phyloP scores from a whole-genome alignment of 139 green algal genomes.

The Mesostigma viride region DNA sequence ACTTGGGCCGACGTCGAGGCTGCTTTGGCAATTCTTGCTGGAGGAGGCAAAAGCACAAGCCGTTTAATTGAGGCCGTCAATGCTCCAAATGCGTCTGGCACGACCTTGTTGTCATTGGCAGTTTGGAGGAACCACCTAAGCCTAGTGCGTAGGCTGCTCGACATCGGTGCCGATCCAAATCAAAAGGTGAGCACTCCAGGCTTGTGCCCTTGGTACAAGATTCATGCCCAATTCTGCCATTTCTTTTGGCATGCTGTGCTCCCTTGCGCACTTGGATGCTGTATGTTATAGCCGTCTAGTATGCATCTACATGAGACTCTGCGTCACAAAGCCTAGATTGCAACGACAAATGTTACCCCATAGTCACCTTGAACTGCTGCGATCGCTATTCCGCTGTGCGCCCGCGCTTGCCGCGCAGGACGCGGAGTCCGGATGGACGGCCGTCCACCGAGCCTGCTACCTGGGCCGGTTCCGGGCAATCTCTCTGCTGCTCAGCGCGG shows the following conservation, averaged over 20 bases:
- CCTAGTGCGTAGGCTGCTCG: slow-evolving; percentile 19
- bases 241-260: background rate
- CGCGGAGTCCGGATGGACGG: slow-evolving; percentile 43
- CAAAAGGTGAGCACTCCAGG: slow-evolving; percentile 8
- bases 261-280: background rate
- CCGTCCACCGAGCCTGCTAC: slow-evolving; percentile 78
- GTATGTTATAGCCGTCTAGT: background rate
- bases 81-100: background rate
- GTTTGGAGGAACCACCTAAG: slow-evolving; percentile 30
- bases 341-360: background rate
- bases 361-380: background rate
- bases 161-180: slow-evolving; percentile 21
- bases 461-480: slow-evolving; percentile 60
- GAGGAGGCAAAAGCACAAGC: too few relatives aligned
- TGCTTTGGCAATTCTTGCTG: too few relatives aligned
- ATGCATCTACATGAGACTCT: background rate
- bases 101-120: slow-evolving; percentile 29
- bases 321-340: background rate
- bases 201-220: background rate
- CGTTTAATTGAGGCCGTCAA: too few relatives aligned
- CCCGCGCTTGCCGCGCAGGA: slow-evolving; percentile 15
- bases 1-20: too few relatives aligned
- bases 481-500: slow-evolving; percentile 47
- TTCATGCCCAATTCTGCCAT: background rate
- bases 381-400: background rate